Evolutionary conservation across 352 stramenopile species (phyloP), one percentile per base, ranked within the genome.

Genomic region (Phytophthora cactorum): DNA sequence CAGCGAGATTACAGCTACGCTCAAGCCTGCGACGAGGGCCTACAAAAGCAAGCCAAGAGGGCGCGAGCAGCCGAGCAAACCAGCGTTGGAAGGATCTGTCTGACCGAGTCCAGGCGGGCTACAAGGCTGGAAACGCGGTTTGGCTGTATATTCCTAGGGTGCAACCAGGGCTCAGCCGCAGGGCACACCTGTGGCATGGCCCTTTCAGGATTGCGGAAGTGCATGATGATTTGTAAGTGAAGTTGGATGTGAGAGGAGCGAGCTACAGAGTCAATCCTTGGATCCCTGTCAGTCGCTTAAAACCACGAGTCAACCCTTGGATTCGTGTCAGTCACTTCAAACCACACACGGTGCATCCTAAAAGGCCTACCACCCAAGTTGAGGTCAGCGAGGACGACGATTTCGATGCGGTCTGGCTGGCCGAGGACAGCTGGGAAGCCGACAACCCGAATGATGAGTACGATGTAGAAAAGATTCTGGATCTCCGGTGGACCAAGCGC

Each of bases 121-220:
- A 53, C 12, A 32, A 28, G 1, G 34, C 32, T 0, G 52, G 45
- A 1, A 39, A 67, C 25, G n/a, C 31, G 1, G 51, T 55, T 0
- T 67, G 51, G 59, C 22, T 22, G 22, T 22, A 22, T 22, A 22
- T 22, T 22, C 22, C 22, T 22, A 22, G 22, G 22, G 22, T 56
- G 9, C 29, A 56, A 44, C 38, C 50, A 2, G 50, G 50, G 3
- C 17, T 56, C 1, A 56, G 59, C 22, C 49, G 49, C 2, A 66
- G 59, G 29, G 59, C 59, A n/a, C 50, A 66, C 3, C 11, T 66
- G 17, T 64, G 57, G 39, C 49, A 54, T 12, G 50, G 59, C 1
- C 59, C 50, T 0, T 67, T 67, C 51, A 12, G 59, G 15, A 67
- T 67, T 4, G 17, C 38, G 29, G 52, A 68, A 12, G 50, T 63